Evolutionary conservation across 2,329 filamentous ascomycete species (phyloP).

Genomic region (Aureobasidium lini): DNA sequence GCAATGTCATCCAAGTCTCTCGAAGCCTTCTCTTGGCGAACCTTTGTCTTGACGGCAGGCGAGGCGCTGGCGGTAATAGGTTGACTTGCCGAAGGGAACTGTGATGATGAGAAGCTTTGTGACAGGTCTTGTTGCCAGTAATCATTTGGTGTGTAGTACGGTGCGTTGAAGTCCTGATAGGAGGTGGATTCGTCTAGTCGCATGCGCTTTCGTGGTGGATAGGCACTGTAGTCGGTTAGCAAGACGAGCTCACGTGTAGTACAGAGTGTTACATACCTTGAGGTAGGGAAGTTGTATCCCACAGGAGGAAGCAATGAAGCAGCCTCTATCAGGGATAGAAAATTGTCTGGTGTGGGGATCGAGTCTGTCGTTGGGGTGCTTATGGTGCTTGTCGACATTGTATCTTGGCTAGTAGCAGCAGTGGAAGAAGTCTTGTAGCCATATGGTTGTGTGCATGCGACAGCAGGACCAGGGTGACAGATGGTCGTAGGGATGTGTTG

Average conservation of each 20-base stretch:
- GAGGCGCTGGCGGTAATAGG: background rate
- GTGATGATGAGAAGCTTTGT: background rate
- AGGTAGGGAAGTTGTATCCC: background rate
- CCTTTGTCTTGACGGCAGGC: background rate
- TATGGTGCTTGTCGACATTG: conserved; percentile 12
- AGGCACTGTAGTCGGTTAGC: background rate
- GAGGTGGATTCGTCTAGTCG: conserved; percentile 2
- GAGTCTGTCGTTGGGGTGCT: conserved; percentile 13
- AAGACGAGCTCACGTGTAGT: too few species aligned
- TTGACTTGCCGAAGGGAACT: background rate
- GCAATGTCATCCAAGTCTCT: background rate
- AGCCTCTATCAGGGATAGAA: conserved; percentile 13
- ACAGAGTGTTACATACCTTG: background rate
- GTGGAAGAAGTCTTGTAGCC: background rate
- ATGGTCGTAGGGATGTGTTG: background rate
- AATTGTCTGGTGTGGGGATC: conserved; percentile 4
- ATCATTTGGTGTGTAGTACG: background rate
- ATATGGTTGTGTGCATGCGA: background rate
- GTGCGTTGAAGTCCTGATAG: background rate
- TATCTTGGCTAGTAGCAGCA: background rate
- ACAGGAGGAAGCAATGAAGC: background rate
- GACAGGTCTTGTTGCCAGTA: background rate
- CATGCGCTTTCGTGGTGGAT: conserved; percentile 9
- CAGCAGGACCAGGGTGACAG: background rate
- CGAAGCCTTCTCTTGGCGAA: background rate